These are phyloP conservation scores for Saturnispora gosingensis DNA, from an alignment of 805 yeast species.

Conservation along the genomic window DNA sequence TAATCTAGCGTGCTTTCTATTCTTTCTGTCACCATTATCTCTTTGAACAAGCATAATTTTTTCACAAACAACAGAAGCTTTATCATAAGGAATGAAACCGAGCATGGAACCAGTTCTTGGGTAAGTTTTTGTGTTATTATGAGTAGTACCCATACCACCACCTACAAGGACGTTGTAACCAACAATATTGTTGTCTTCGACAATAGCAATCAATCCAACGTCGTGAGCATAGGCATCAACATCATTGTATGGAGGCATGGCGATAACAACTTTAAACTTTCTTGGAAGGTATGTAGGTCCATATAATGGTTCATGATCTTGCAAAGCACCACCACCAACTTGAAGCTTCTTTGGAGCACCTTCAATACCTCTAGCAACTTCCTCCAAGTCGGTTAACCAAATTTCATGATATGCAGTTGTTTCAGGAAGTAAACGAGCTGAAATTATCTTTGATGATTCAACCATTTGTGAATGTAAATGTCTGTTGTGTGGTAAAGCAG, in stretches of 20 bases:
- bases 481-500: slow-evolving; percentile 83
- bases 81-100: slow-evolving; percentile 63
- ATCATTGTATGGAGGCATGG: slow-evolving; percentile 94
- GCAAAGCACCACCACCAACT: slow-evolving; percentile 81
- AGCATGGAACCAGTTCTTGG: slow-evolving; percentile 88
- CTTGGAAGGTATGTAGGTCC: slow-evolving; percentile 85
- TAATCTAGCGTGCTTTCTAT: slow-evolving; percentile 95
- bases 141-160: slow-evolving; percentile 99
- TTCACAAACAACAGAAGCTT: slow-evolving; percentile 74
- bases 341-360: slow-evolving; percentile 84
- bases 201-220: slow-evolving; percentile 84
- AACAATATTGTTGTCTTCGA: slow-evolving; percentile 51
- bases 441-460: slow-evolving; percentile 50
- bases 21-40: slow-evolving; percentile 88
- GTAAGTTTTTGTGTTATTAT: slow-evolving; percentile 91
- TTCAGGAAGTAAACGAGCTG: slow-evolving; percentile 77
- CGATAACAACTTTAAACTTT: slow-evolving; percentile 88
- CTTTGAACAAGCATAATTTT: slow-evolving; percentile 90
- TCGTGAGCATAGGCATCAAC: slow-evolving; percentile 96
- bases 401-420: slow-evolving; percentile 96
- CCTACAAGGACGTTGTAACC: slow-evolving; percentile 91
- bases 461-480: slow-evolving; percentile 72
- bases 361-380: slow-evolving; percentile 33
- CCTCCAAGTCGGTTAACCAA: slow-evolving; percentile 49
- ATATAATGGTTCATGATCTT: slow-evolving; percentile 79